phyloP scores from a whole-genome alignment of 352 stramenopile genomes.

The Globisporangium megalacanthum region DNA sequence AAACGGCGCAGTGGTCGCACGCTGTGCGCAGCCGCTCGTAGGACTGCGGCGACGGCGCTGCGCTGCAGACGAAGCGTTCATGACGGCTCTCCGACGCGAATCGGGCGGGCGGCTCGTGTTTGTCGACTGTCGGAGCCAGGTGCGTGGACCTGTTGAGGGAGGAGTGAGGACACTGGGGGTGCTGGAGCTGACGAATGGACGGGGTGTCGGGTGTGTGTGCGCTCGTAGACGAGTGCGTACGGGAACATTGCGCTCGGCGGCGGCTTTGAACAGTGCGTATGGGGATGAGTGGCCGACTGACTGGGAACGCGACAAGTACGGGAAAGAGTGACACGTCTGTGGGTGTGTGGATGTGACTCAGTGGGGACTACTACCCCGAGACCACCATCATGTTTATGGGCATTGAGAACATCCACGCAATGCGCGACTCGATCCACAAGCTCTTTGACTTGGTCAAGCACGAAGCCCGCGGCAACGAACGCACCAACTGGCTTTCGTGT shows the following conservation, averaged over 20 bases:
- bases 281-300: background rate
- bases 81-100: constrained; percentile 50
- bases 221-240: constrained; percentile 71
- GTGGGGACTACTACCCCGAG: constrained; percentile 76
- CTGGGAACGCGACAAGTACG: constrained; percentile 8
- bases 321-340: background rate
- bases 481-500: constrained; percentile 73
- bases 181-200: background rate
- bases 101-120: constrained; percentile 62
- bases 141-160: constrained; percentile 3
- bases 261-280: constrained; percentile 79
- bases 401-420: constrained; percentile 93
- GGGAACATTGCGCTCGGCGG: constrained; percentile 75
- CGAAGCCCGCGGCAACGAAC: constrained; percentile 71
- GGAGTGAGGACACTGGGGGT: background rate
- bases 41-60: constrained; percentile 91
- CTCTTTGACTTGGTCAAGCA: constrained; percentile 84
- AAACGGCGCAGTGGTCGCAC: constrained; percentile 91
- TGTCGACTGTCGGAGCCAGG: constrained; percentile 79
- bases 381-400: constrained; percentile 80
- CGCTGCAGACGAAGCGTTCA: constrained; percentile 86
- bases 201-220: background rate
- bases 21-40: constrained; percentile 93
- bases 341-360: constrained; percentile 12
- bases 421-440: constrained; percentile 82